Percentiles rank a stretch among this genome's conserved stretches.
Evolutionary conservation across 495 filamentous ascomycete genomes (phyloP).

Genomic region (Trypethelium eluteriae): DNA sequence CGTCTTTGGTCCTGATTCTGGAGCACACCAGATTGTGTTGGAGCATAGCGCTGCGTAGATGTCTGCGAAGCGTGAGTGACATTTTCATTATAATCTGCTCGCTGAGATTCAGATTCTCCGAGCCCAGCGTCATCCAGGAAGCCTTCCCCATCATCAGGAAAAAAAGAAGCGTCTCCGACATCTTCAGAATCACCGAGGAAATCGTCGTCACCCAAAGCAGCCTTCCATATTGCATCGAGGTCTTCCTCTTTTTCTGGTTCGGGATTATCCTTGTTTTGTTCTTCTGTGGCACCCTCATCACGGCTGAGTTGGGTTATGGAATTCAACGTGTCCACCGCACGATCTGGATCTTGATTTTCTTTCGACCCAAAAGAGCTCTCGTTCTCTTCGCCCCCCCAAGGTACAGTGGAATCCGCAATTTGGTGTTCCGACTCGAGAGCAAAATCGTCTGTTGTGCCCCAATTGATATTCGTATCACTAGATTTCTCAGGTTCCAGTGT

Average conservation of each 20-base stretch:
- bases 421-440: not conserved
- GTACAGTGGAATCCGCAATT: not conserved
- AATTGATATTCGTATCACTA: not conserved
- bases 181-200: constrained; percentile 59
- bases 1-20: not conserved
- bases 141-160: constrained; percentile 66
- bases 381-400: not conserved
- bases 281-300: no score
- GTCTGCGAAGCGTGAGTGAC: not conserved
- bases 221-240: constrained; percentile 74
- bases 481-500: not conserved
- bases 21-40: not conserved
- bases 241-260: constrained; percentile 45
- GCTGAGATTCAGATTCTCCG: not conserved
- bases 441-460: constrained; percentile 7
- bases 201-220: constrained; percentile 71
- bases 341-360: not conserved
- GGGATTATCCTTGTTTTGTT: not conserved
- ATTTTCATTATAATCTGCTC: not conserved
- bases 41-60: constrained; percentile 1
- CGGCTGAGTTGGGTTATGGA: not conserved
- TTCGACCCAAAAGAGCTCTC: not conserved
- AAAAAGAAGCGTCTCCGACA: constrained; percentile 49
- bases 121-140: constrained; percentile 55
- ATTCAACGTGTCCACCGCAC: not conserved